These are phyloP conservation scores for Flaveria floridana DNA, from an alignment of 140 eudicot species.

Conservation along the genomic window DNA sequence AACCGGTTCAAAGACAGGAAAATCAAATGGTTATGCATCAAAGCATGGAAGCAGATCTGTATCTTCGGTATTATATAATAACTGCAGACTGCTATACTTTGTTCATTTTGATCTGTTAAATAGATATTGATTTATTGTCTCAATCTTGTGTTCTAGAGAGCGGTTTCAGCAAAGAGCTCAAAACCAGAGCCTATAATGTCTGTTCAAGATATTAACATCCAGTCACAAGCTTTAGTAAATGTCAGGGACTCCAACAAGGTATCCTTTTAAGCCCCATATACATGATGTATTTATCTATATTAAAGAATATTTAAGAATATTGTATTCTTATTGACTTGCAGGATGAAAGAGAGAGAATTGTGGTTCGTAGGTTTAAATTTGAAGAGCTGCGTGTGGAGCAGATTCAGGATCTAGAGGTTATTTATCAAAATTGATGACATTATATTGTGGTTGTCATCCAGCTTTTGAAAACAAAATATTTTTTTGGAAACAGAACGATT, in stretches of 20 bases:
- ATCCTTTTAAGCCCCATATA: neutral
- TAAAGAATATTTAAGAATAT: constrained; percentile 1
- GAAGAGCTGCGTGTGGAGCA: constrained; percentile 97
- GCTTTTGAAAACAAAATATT: neutral
- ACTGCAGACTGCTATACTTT: constrained; percentile 6
- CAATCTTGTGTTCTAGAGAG: constrained; percentile 48
- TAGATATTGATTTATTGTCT: constrained; percentile 25
- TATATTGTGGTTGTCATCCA: neutral
- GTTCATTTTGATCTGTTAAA: neutral
- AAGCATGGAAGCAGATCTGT: constrained; percentile 68
- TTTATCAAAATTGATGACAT: neutral
- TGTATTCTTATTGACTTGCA: constrained; percentile 39
- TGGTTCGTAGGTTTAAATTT: constrained; percentile 78
- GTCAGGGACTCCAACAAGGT: constrained; percentile 96
- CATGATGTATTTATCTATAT: neutral
- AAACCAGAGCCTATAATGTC: constrained; percentile 75
- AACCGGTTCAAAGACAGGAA: constrained; percentile 54
- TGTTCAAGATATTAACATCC: constrained; percentile 80
- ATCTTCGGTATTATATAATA: constrained; percentile 55
- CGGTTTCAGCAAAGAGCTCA: constrained; percentile 54
- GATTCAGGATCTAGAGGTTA: constrained; percentile 96
- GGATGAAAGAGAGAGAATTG: constrained; percentile 90
- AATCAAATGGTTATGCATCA: constrained; percentile 57
- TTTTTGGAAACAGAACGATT: constrained; percentile 59
- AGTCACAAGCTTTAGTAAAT: constrained; percentile 80